Percentiles rank a stretch among this genome's conserved stretches.
Evolutionary conservation across 495 filamentous ascomycete species (phyloP).

Genomic region (Aspergillus conjunctus): DNA sequence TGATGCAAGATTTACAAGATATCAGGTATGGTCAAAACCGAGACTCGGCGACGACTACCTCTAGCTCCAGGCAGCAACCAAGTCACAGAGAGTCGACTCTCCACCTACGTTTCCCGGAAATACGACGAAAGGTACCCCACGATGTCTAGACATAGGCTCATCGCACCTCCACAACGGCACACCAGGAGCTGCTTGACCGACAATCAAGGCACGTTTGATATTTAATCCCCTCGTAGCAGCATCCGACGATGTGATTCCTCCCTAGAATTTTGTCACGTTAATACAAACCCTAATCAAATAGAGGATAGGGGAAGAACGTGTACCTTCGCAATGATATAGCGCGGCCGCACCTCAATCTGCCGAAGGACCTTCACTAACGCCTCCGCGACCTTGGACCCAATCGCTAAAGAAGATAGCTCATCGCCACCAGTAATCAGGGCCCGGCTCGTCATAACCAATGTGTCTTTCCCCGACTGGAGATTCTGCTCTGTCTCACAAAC

Average conservation of each 20-base stretch:
- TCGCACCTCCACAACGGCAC: constrained; percentile 59
- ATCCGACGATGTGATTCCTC: constrained; percentile 57
- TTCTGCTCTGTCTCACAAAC: constrained; percentile 32
- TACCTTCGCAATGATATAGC: constrained; percentile 59
- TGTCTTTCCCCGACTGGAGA: constrained; percentile 41
- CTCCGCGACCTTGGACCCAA: constrained; percentile 48
- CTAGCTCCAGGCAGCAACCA: constrained; percentile 43
- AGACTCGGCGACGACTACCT: too few species aligned
- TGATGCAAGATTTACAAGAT: too few species aligned
- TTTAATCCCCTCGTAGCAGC: constrained; percentile 55
- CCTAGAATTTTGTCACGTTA: constrained; percentile 28
- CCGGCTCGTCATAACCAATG: constrained; percentile 57
- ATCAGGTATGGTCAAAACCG: too few species aligned
- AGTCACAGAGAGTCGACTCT: constrained; percentile 46
- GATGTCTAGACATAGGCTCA: constrained; percentile 48
- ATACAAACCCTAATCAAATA: background rate
- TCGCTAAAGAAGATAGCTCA: constrained; percentile 46
- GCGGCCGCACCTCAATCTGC: constrained; percentile 44
- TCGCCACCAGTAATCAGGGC: constrained; percentile 49
- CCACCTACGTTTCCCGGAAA: constrained; percentile 61
- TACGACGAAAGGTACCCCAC: constrained; percentile 53
- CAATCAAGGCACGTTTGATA: constrained; percentile 53
- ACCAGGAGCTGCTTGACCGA: constrained; percentile 56
- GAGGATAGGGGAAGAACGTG: background rate
- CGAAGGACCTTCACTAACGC: constrained; percentile 47